phyloP scores from a whole-genome alignment of 2,329 filamentous ascomycete species.

The Aspergillus cejpii region DNA sequence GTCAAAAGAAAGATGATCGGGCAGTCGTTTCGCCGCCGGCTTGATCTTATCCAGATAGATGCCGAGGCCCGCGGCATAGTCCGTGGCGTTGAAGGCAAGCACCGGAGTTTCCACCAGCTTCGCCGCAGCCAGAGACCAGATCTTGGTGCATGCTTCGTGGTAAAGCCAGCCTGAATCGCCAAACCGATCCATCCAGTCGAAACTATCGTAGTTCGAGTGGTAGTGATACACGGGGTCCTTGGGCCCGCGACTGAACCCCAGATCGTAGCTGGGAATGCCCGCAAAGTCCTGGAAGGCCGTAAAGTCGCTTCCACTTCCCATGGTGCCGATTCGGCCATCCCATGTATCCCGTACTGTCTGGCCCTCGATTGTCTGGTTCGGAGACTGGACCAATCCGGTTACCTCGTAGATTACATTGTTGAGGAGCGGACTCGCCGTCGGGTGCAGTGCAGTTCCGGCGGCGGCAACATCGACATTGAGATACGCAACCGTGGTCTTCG shows the following conservation, averaged over 20 bases:
- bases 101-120: conserved; percentile 57
- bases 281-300: conserved; percentile 69
- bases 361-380: conserved; percentile 65
- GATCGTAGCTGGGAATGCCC: conserved; percentile 59
- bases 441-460: conserved; percentile 56
- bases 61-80: conserved; percentile 55
- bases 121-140: conserved; percentile 57
- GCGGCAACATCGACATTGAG: conserved; percentile 77
- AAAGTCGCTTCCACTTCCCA: conserved; percentile 68
- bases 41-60: conserved; percentile 36
- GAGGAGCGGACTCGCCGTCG: conserved; percentile 66
- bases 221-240: conserved; percentile 61
- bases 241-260: conserved; percentile 49
- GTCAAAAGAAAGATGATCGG: conserved; percentile 26
- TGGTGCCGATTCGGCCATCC: conserved; percentile 55
- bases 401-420: conserved; percentile 65
- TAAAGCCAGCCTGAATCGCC: conserved; percentile 60
- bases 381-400: conserved; percentile 56
- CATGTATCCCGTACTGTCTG: conserved; percentile 65
- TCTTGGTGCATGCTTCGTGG: conserved; percentile 57
- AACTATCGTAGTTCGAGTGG: conserved; percentile 77
- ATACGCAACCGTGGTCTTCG: conserved; percentile 67
- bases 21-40: conserved; percentile 22
- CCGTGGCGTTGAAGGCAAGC: conserved; percentile 57
- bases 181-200: conserved; percentile 73